phyloP scores from a whole-genome alignment of 78 protist genomes.

The Dictyostelium brefeldianum region DNA sequence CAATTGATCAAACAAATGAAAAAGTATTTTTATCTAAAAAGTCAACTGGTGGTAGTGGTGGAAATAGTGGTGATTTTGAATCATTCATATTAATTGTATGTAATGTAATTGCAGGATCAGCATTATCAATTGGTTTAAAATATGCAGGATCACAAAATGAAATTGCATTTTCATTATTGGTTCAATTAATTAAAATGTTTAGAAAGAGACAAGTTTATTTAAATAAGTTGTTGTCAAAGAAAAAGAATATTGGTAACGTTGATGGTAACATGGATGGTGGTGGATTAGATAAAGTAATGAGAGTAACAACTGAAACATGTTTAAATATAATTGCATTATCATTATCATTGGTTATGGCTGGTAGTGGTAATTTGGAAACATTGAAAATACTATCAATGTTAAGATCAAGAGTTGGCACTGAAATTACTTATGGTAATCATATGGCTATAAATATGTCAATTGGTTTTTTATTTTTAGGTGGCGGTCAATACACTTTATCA shows the following conservation, averaged over 20 bases:
- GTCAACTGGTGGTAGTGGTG: background rate
- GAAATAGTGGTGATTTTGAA: background rate
- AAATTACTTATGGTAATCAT: constrained; percentile 86
- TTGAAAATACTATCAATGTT: constrained; percentile 71
- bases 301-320: constrained; percentile 53
- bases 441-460: constrained; percentile 90
- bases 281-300: background rate
- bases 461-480: constrained; percentile 93
- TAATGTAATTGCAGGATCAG: constrained; percentile 89
- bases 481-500: constrained; percentile 82
- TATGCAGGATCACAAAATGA: constrained; percentile 38
- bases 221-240: constrained; percentile 1
- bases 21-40: constrained; percentile 5
- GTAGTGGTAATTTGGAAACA: constrained; percentile 83
- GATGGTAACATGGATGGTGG: no score
- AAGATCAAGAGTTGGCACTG: constrained; percentile 27
- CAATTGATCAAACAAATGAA: background rate
- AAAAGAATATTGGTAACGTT: background rate
- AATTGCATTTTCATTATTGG: background rate
- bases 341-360: constrained; percentile 87
- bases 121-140: constrained; percentile 86
- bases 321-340: constrained; percentile 31
- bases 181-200: constrained; percentile 4
- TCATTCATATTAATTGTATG: constrained; percentile 24
- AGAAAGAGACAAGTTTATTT: constrained; percentile 40